A percentile compares a stretch with the other conserved stretches of the same genome.
Evolutionary conservation across 169 alveolate genomes (phyloP).

Genomic region (Plasmodium berghei): DNA sequence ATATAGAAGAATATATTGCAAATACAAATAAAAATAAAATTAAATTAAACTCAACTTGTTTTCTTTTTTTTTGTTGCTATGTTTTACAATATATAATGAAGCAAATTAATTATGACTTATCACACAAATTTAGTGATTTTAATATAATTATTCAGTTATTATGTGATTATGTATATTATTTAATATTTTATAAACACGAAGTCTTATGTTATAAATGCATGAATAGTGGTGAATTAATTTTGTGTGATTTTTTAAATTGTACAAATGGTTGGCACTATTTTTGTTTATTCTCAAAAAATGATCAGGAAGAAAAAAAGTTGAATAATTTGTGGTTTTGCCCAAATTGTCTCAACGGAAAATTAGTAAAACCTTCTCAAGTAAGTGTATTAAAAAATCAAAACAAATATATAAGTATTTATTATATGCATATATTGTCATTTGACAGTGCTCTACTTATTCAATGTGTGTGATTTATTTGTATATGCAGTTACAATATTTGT

Average conservation of each 20-base stretch:
- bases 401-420: background rate
- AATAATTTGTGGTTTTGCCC: conserved; percentile 76
- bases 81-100: conserved; percentile 51
- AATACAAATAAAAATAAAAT: conserved; percentile 30
- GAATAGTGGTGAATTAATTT: conserved; percentile 83
- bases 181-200: conserved; percentile 77
- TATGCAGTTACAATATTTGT: background rate
- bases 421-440: conserved; percentile 15
- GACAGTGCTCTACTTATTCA: background rate
- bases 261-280: conserved; percentile 83
- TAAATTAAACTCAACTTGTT: conserved; percentile 41
- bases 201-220: conserved; percentile 80
- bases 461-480: background rate
- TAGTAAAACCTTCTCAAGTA: conserved; percentile 51
- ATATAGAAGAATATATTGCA: conserved; percentile 30
- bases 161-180: conserved; percentile 39
- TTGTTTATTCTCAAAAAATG: conserved; percentile 74
- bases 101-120: conserved; percentile 41
- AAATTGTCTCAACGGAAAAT: conserved; percentile 45
- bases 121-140: conserved; percentile 9
- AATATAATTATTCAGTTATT: conserved; percentile 59
- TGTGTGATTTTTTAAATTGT: conserved; percentile 80
- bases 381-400: background rate
- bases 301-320: conserved; percentile 16
- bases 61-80: conserved; percentile 51